phyloP scores from a whole-genome alignment of 225 moss, liverwort and hornwort genomes.

The Sphagnum contortum region DNA sequence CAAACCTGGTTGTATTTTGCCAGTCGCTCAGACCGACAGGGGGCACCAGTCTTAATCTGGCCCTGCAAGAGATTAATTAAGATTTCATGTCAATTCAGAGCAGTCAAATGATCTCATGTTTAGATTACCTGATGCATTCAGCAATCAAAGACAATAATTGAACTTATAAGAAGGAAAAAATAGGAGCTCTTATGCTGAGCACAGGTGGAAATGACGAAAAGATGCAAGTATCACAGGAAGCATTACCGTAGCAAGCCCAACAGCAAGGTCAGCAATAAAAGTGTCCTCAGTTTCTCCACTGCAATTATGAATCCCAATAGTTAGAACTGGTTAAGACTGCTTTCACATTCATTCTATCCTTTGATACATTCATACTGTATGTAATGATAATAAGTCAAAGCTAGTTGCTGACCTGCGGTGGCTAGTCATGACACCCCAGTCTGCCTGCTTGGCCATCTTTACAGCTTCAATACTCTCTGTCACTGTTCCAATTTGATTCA shows the following conservation, averaged over 20 bases:
- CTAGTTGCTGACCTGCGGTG: slow-evolving; percentile 31
- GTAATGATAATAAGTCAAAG: neutral
- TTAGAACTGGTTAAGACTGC: neutral
- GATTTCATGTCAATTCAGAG: too few relatives aligned
- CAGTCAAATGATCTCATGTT: too few relatives aligned
- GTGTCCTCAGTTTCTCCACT: slow-evolving; percentile 96
- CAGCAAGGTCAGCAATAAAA: slow-evolving; percentile 87
- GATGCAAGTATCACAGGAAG: too few relatives aligned
- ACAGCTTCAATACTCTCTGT: slow-evolving; percentile 91
- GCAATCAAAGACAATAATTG: too few relatives aligned
- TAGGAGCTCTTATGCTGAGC: too few relatives aligned
- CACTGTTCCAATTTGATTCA: slow-evolving; percentile 89
- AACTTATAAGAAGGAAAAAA: too few relatives aligned
- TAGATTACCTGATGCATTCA: too few relatives aligned
- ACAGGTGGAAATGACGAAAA: too few relatives aligned
- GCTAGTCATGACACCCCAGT: slow-evolving; percentile 94
- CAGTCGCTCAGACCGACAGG: slow-evolving; percentile 59
- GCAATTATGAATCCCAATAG: neutral
- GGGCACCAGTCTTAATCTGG: slow-evolving; percentile 95
- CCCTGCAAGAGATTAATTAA: slow-evolving; percentile 18
- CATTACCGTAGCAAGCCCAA: slow-evolving; percentile 65
- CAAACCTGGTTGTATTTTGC: slow-evolving; percentile 79
- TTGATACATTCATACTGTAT: neutral
- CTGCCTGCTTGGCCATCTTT: slow-evolving; percentile 81
- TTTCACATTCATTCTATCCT: neutral